Evolutionary conservation across 2,329 filamentous ascomycete species (phyloP).

Genomic region (Epichloe amarillans): DNA sequence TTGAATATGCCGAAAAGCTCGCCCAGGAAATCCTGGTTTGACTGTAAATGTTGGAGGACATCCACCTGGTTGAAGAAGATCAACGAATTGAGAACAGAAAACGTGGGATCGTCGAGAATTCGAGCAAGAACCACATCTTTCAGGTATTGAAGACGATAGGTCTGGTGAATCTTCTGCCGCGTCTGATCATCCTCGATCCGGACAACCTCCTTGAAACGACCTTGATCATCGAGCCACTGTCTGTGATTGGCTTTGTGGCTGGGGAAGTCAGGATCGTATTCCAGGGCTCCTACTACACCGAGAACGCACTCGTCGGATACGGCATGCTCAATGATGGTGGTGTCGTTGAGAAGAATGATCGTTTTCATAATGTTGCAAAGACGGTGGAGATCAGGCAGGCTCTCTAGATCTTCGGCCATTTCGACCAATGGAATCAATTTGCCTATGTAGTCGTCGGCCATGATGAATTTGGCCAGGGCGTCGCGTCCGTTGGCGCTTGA

Average conservation of each 20-base stretch:
- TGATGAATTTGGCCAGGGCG: conserved; percentile 73
- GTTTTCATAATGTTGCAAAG: conserved; percentile 98
- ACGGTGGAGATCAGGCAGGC: conserved; percentile 70
- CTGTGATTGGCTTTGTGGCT: conserved; percentile 95
- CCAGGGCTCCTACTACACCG: conserved; percentile 86
- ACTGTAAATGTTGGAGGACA: conserved; percentile 89
- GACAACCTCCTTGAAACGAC: conserved; percentile 92
- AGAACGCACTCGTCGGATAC: conserved; percentile 82
- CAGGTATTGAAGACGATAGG: conserved; percentile 88
- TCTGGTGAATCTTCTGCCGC: conserved; percentile 85
- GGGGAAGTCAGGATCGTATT: conserved; percentile 97
- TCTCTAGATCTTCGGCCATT: conserved; percentile 84
- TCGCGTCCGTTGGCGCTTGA: conserved; percentile 66
- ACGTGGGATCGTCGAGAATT: conserved; percentile 94
- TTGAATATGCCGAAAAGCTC: conserved; percentile 83
- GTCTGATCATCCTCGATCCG: conserved; percentile 74
- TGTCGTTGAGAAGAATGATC: conserved; percentile 88
- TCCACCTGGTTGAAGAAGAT: conserved; percentile 99
- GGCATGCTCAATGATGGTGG: conserved; percentile 82
- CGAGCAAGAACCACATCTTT: conserved; percentile 97
- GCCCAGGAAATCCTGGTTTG: conserved; percentile 61
- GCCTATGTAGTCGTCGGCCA: conserved; percentile 72
- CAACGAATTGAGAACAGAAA: conserved; percentile 90
- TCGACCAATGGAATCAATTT: conserved; percentile 78
- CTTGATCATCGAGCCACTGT: conserved; percentile 78